These are phyloP conservation scores for Mimosa bimucronata DNA, from an alignment of 306 rosid genomes.

Conservation along the genomic window DNA sequence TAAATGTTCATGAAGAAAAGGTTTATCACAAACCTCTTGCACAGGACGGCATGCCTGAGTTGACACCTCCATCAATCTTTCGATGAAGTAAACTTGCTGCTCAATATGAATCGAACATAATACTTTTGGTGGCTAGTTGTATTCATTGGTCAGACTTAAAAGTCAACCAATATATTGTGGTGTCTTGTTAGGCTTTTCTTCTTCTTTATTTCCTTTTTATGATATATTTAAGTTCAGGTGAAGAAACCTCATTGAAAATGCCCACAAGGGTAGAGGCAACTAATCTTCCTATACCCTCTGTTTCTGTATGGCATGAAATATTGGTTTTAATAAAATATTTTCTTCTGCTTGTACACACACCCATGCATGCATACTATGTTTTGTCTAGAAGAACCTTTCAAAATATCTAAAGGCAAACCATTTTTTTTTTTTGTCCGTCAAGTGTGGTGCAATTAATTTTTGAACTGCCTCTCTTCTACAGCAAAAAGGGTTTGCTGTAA, in stretches of 20 bases:
- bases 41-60: neutral
- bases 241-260: neutral
- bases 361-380: neutral
- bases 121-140: neutral
- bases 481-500: slow-evolving; percentile 73
- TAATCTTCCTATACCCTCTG: neutral
- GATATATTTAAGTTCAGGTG: neutral
- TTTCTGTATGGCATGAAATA: neutral
- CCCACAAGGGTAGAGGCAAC: neutral
- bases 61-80: neutral
- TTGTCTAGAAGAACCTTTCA: neutral
- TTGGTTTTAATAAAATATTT: neutral
- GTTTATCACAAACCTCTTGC: neutral
- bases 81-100: neutral
- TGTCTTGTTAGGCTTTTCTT: neutral
- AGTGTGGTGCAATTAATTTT: neutral
- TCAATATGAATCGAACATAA: neutral
- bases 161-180: neutral
- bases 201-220: neutral
- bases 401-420: neutral
- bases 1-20: neutral
- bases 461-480: slow-evolving; percentile 39
- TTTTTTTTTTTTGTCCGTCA: neutral
- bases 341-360: neutral
- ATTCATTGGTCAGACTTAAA: neutral